A percentile compares a stretch with the other conserved stretches of the same genome.
Evolutionary conservation across 2,329 filamentous ascomycete genomes (phyloP).

Genomic region (Neofusicoccum parvum): DNA sequence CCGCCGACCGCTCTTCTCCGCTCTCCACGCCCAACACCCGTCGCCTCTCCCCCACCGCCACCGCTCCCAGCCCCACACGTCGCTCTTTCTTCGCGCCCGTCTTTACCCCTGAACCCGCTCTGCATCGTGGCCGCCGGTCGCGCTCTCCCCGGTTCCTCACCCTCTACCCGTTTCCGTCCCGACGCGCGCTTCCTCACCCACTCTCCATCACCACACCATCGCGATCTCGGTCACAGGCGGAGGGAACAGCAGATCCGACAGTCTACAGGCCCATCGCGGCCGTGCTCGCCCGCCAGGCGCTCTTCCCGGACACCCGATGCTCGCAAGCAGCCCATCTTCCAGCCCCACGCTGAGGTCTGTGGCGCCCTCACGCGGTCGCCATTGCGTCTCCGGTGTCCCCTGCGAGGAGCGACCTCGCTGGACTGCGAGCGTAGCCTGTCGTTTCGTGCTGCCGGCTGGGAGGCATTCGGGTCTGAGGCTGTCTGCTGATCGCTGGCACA

Average conservation of each 20-base stretch:
- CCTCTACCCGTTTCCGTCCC: neutral
- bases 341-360: neutral
- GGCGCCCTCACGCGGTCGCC: neutral
- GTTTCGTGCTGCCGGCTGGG: no score
- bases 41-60: neutral
- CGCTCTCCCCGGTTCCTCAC: neutral
- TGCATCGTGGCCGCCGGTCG: neutral
- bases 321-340: constrained; percentile 1
- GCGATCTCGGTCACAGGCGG: neutral
- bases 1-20: no score
- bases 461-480: neutral
- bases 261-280: neutral
- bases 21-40: no score
- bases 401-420: neutral
- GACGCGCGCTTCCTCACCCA: no score
- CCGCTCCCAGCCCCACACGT: neutral
- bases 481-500: neutral
- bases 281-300: neutral
- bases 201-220: neutral
- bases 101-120: neutral
- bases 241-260: neutral
- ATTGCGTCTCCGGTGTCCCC: neutral
- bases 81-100: neutral
- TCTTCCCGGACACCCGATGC: neutral
- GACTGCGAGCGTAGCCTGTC: neutral